phyloP scores from a whole-genome alignment of 2,329 filamentous ascomycete species.

The Stachybotrys chlorohalonatus region DNA sequence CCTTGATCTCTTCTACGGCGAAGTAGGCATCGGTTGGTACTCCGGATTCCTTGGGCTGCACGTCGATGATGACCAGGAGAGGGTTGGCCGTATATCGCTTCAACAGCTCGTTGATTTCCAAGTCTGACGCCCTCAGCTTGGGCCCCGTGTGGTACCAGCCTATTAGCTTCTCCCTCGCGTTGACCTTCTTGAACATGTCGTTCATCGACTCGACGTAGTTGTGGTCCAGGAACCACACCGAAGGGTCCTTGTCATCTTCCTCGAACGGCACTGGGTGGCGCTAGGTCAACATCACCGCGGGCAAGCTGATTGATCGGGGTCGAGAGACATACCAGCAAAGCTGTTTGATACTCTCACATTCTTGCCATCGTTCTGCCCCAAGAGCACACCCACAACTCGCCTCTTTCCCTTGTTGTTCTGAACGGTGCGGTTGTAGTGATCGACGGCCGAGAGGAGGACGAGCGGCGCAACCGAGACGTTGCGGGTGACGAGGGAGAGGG shows the following conservation, averaged over 20 bases:
- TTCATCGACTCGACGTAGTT: constrained; percentile 99
- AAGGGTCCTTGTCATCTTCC: constrained; percentile 96
- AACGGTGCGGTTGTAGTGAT: constrained; percentile 91
- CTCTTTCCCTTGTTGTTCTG: constrained; percentile 80
- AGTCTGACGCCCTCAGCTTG: constrained; percentile 89
- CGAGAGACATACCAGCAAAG: constrained; percentile 66
- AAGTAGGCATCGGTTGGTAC: constrained; percentile 99
- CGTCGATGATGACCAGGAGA: constrained; percentile 93
- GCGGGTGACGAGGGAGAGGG: constrained; percentile 85
- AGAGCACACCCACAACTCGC: constrained; percentile 86
- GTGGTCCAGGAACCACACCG: constrained; percentile 98
- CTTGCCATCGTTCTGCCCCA: constrained; percentile 94
- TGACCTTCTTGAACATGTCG: constrained; percentile 99
- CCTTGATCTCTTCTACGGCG: constrained; percentile 98
- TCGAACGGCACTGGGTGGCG: constrained; percentile 76
- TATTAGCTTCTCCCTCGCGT: constrained; percentile 96
- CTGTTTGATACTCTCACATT: constrained; percentile 97
- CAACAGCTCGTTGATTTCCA: constrained; percentile 99
- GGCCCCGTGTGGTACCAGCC: constrained; percentile 99
- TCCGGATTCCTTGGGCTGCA: constrained; percentile 94
- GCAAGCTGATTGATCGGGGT: constrained; percentile 1
- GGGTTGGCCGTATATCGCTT: constrained; percentile 98
- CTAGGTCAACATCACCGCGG: neutral
- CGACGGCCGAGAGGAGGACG: constrained; percentile 93
- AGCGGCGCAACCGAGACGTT: constrained; percentile 96